phyloP scores from a whole-genome alignment of 352 stramenopile species.

The Pythium brachiatum region DNA sequence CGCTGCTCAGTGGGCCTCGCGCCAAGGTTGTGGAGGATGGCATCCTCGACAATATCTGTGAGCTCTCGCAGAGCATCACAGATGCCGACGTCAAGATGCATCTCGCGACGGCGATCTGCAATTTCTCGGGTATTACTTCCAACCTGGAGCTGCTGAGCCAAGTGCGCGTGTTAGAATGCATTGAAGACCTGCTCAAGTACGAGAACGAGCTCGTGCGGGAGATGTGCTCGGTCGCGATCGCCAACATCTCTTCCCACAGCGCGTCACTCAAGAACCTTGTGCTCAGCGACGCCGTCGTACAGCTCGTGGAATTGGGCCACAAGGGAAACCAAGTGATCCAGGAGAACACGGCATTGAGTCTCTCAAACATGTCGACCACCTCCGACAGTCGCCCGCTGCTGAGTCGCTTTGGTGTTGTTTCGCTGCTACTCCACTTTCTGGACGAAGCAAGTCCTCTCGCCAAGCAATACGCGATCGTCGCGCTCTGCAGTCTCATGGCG shows the following conservation, averaged over 20 bases:
- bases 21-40: constrained; percentile 78
- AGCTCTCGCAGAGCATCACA: constrained; percentile 43
- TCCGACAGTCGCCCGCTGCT: constrained; percentile 57
- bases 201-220: constrained; percentile 66
- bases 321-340: constrained; percentile 51
- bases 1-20: constrained; percentile 57
- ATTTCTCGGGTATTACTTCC: constrained; percentile 66
- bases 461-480: constrained; percentile 68
- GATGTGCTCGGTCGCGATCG: constrained; percentile 68
- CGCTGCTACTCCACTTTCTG: constrained; percentile 68
- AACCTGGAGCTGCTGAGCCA: constrained; percentile 74
- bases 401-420: constrained; percentile 59
- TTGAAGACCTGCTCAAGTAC: constrained; percentile 72
- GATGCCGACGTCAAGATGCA: constrained; percentile 51
- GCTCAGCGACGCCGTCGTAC: constrained; percentile 56
- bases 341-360: constrained; percentile 70
- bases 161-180: constrained; percentile 61
- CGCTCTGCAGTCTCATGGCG: constrained; percentile 65
- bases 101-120: constrained; percentile 71
- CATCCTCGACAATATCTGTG: constrained; percentile 73
- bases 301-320: constrained; percentile 60
- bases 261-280: constrained; percentile 65
- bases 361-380: constrained; percentile 72
- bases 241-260: constrained; percentile 70
- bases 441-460: constrained; percentile 46